A percentile compares a stretch with the other conserved stretches of the same genome.
Evolutionary conservation across 768 basidiomycete species (phyloP).

Genomic region (Boletus pseudo-olivaceus): DNA sequence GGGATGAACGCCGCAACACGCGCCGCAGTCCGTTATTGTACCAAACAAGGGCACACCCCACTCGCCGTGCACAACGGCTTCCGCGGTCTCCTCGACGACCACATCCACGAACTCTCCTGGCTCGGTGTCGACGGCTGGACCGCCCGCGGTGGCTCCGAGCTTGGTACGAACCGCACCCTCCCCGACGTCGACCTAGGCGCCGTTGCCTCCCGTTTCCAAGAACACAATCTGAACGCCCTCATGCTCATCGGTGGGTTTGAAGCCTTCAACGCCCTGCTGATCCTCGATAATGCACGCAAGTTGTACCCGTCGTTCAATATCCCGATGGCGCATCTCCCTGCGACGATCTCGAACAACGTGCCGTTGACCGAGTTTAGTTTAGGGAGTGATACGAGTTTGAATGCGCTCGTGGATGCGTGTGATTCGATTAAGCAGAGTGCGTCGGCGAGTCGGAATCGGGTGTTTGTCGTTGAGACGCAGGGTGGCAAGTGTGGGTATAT

Average conservation of each 20-base stretch:
- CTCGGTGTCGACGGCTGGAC: constrained; percentile 97
- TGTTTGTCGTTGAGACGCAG: constrained; percentile 98
- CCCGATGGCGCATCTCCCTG: constrained; percentile 94
- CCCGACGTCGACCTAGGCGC: constrained; percentile 86
- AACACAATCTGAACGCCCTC: constrained; percentile 72
- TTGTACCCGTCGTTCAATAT: constrained; percentile 91
- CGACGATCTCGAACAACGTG: constrained; percentile 97
- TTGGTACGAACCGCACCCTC: constrained; percentile 90
- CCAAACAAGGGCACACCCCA: constrained; percentile 89
- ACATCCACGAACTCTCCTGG: constrained; percentile 85
- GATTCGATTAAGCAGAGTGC: constrained; percentile 99
- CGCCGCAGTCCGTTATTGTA: constrained; percentile 89
- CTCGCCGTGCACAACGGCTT: constrained; percentile 95
- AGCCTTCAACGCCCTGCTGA: constrained; percentile 76
- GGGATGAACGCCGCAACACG: constrained; percentile 99
- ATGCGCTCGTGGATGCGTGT: constrained; percentile 95
- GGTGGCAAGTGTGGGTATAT: constrained; percentile 96
- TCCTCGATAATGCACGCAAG: constrained; percentile 75
- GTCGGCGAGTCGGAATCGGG: constrained; percentile 90
- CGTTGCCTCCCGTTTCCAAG: constrained; percentile 88
- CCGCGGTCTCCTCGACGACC: constrained; percentile 88
- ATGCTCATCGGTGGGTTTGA: constrained; percentile 97
- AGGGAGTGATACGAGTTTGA: constrained; percentile 96
- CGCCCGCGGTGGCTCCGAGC: constrained; percentile 92
- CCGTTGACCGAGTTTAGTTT: constrained; percentile 95